Evolutionary conservation across 129 eudicot species (phyloP).

Genomic region (Smallanthus sonchifolius): DNA sequence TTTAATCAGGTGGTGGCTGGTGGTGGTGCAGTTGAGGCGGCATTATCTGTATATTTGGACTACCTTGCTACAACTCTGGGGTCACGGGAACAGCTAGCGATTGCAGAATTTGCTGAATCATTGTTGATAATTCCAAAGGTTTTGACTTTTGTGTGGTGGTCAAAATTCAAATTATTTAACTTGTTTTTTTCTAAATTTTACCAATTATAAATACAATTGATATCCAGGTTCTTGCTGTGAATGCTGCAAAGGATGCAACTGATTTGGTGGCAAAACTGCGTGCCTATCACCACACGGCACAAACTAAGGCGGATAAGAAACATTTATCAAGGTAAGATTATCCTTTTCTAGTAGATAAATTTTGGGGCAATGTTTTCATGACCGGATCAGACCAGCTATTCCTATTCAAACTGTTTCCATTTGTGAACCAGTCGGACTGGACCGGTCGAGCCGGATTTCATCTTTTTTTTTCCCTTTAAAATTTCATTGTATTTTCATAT

Average conservation of each 20-base stretch:
- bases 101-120: slow-evolving; percentile 95
- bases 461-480: too few species aligned
- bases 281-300: slow-evolving; percentile 90
- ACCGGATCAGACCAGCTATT: too few species aligned
- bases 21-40: slow-evolving; percentile 98
- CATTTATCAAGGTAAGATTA: slow-evolving; percentile 74
- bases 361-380: too few species aligned
- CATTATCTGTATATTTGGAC: slow-evolving; percentile 85
- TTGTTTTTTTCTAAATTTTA: background rate
- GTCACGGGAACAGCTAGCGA: slow-evolving; percentile 91
- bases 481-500: background rate
- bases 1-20: slow-evolving; percentile 85
- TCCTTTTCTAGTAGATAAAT: too few species aligned
- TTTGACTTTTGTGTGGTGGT: background rate
- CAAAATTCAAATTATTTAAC: background rate
- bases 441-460: too few species aligned
- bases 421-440: too few species aligned
- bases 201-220: background rate
- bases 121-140: slow-evolving; percentile 80
- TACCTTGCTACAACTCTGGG: slow-evolving; percentile 94
- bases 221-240: slow-evolving; percentile 82
- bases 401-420: too few species aligned
- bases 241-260: slow-evolving; percentile 95
- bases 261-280: slow-evolving; percentile 91
- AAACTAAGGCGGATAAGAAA: slow-evolving; percentile 93